Conservation (phyloP, 768 basidiomycete species). For the Nidularia sp. region DNA sequence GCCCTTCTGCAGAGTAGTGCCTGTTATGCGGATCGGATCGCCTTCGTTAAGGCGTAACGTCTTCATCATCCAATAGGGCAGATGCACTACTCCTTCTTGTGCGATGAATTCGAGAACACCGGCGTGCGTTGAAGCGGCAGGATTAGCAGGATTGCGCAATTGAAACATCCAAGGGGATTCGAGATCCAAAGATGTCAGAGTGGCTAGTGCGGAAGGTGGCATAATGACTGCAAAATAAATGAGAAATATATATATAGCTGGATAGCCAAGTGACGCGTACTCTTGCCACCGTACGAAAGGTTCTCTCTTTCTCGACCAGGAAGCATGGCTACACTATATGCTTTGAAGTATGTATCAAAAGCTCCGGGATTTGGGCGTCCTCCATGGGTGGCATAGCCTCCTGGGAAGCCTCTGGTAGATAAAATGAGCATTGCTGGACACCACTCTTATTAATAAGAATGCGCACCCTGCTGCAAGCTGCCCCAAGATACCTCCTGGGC, state of each 20-base stretch:
- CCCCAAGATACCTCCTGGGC: conserved; percentile 58
- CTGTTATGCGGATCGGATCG: conserved; percentile 90
- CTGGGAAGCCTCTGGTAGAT: conserved; percentile 27
- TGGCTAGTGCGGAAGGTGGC: conserved; percentile 93
- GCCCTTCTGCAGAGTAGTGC: conserved; percentile 84
- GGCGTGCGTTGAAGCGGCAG: conserved; percentile 84
- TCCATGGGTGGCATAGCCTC: conserved; percentile 36
- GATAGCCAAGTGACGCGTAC: conserved; percentile 35
- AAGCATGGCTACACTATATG: conserved; percentile 94
- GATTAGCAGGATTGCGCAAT: conserved; percentile 84
- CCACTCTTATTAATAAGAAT: background rate
- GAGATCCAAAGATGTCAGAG: conserved; percentile 82
- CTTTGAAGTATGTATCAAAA: conserved; percentile 91
- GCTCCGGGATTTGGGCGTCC: conserved; percentile 61
- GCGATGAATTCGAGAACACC: conserved; percentile 99
- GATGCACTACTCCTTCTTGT: conserved; percentile 90
- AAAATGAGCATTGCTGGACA: too few species aligned
- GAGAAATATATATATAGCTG: conserved; percentile 3
- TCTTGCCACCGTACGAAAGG: conserved; percentile 95
- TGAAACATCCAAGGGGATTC: conserved; percentile 96
- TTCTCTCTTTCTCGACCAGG: conserved; percentile 84
- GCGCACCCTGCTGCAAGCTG: conserved; percentile 57
- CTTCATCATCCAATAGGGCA: conserved; percentile 99
- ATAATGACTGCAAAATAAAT: conserved; percentile 70
- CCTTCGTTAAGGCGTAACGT: conserved; percentile 90